These are phyloP conservation scores for Curvularia sp. DNA, from an alignment of 2,329 filamentous ascomycete genomes.

Conservation along the genomic window DNA sequence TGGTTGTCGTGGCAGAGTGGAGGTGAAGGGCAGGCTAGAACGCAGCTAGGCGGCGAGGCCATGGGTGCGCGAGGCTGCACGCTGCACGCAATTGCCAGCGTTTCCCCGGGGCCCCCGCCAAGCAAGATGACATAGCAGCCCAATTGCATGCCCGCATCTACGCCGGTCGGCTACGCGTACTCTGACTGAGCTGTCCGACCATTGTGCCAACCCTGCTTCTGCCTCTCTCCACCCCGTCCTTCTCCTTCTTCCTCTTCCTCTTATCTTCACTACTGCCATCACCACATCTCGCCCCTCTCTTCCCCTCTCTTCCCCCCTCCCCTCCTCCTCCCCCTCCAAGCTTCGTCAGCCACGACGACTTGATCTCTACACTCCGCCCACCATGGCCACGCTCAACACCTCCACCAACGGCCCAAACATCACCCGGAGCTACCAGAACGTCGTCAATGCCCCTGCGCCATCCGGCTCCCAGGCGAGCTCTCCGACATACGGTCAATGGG, in stretches of 20 bases:
- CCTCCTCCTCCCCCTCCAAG: conserved; percentile 8
- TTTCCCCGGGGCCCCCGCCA: conserved; percentile 7
- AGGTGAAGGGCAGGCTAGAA: conserved; percentile 18
- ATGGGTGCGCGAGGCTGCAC: conserved; percentile 7
- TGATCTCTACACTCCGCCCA: conserved; percentile 46
- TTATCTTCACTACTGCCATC: neutral
- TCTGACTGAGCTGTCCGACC: conserved; percentile 14
- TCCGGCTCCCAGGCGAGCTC: conserved; percentile 68
- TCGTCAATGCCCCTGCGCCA: conserved; percentile 67
- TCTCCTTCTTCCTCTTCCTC: conserved; percentile 2
- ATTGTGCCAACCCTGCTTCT: neutral
- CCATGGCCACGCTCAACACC: conserved; percentile 74
- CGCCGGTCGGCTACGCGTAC: conserved; percentile 19
- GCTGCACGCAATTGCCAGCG: conserved; percentile 9
- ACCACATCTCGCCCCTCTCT: conserved; percentile 8
- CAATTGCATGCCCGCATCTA: conserved; percentile 13
- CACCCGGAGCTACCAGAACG: conserved; percentile 67
- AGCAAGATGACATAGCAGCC: conserved; percentile 26
- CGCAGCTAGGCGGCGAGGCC: conserved; percentile 12
- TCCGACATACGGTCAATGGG: conserved; percentile 89
- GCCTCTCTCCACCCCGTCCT: neutral
- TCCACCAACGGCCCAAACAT: conserved; percentile 63
- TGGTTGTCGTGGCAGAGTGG: conserved; percentile 19
- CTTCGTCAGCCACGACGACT: conserved; percentile 16
- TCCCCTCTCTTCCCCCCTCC: conserved; percentile 8